Base-by-base conservation (phyloP, 306 rosid species). In the Trifolium fragiferum region DNA sequence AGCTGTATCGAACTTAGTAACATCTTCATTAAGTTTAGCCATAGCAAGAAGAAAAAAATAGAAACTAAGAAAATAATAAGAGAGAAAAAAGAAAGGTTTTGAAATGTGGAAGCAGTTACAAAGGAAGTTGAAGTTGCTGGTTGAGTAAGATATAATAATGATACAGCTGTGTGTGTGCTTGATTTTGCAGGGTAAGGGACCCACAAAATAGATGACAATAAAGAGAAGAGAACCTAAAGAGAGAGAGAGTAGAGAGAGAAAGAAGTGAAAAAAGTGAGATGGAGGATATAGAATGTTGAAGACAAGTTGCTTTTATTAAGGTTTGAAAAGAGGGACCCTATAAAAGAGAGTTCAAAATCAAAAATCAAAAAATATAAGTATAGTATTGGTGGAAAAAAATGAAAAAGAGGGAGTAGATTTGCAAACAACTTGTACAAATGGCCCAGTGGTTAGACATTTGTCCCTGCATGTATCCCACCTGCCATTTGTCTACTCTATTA, bases 241-340 rank as follows among this genome's bases (percentile, higher is more conserved):
- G 50, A 76, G 68, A 66, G 46, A 37, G 47, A 64, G 44, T 23
- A 64, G 10, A 62, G 46, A 63, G 25, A 21, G 32, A 4, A 2
- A 37, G 19, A 14, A 4, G 33, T 30, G 33, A 30, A 30, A 30
- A 30, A 41, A 51, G 44, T 47, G 70, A 54, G 62, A 44, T 58
- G 80, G 78, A 37, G 73, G 65, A 10, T 37, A 27, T 25, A 73
- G 93, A 85, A 85, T 86, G 93, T 85, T 75, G 88, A 86, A 68
- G 92, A 90, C 92, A 85, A 77, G 86, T 72, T 81, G 86, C 86
- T 84, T 90, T 89, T 87, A 89, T 91, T 91, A 88, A 87, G 97
- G 98, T 84, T 89, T 83, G 50, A 44, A 79, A 87, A 92, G 88
- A 68, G 88, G 93, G 88, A 68, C 72, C 82, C 78, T 60, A 68